Evolutionary conservation across 1,284 basidiomycete species (phyloP).

Genomic region (Hemileccinum hortonii): DNA sequence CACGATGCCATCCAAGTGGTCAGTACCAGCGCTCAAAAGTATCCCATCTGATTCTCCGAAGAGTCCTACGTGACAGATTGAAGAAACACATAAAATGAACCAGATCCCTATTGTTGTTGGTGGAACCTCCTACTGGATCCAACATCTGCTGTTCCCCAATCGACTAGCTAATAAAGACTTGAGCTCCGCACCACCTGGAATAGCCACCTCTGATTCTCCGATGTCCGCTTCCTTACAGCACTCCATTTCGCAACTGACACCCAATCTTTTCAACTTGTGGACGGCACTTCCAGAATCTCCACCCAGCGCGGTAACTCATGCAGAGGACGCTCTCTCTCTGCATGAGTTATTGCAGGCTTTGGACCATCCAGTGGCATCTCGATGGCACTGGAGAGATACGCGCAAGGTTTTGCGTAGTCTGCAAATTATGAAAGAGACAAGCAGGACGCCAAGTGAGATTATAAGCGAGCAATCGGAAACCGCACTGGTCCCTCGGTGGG

Average conservation of each 20-base stretch:
- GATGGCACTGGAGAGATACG: slow-evolving; percentile 97
- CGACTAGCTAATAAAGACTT: slow-evolving; percentile 46
- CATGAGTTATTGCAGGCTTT: slow-evolving; percentile 69
- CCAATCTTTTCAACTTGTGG: slow-evolving; percentile 51
- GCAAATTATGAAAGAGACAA: slow-evolving; percentile 75
- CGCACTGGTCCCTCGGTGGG: slow-evolving; percentile 49
- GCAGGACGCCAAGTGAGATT: slow-evolving; percentile 67
- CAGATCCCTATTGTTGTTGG: slow-evolving; percentile 89
- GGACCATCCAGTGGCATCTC: slow-evolving; percentile 73
- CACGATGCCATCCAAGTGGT: slow-evolving; percentile 70
- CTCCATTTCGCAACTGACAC: slow-evolving; percentile 45
- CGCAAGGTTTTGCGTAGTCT: slow-evolving; percentile 86
- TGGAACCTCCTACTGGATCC: slow-evolving; percentile 97
- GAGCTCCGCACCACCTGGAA: background rate
- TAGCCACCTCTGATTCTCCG: background rate
- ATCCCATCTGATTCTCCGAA: background rate
- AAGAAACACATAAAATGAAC: slow-evolving; percentile 58
- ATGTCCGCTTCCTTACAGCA: slow-evolving; percentile 32
- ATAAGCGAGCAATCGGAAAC: slow-evolving; percentile 60
- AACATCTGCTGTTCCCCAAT: slow-evolving; percentile 85
- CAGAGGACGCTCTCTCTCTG: slow-evolving; percentile 57
- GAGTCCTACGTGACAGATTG: slow-evolving; percentile 52
- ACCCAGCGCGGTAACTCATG: slow-evolving; percentile 50
- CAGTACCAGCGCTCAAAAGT: slow-evolving; percentile 29
- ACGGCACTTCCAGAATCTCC: slow-evolving; percentile 52